phyloP scores from a whole-genome alignment of 108 stramenopile genomes.

The Cylindrotheca fusiformis region DNA sequence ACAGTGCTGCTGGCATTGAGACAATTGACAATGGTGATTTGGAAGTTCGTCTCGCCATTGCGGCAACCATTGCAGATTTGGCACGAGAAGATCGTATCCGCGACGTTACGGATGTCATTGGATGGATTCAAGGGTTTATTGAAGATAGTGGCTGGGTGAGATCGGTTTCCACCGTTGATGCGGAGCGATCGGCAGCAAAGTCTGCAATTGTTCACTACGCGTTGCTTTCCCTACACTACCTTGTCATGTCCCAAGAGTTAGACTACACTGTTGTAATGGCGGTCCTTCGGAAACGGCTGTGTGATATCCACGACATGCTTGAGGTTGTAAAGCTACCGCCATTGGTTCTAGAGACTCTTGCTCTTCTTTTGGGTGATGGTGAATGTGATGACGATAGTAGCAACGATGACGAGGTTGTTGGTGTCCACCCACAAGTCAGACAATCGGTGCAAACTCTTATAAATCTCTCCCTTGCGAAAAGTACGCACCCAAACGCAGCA shows the following conservation, averaged over 20 bases:
- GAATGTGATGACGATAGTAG: constrained; percentile 39
- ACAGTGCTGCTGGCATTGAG: not conserved
- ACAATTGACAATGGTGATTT: constrained; percentile 23
- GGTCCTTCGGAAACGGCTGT: constrained; percentile 65
- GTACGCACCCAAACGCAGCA: constrained; percentile 19
- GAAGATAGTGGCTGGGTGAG: constrained; percentile 48
- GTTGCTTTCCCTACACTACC: constrained; percentile 46
- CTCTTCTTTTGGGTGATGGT: constrained; percentile 61
- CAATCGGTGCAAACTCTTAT: constrained; percentile 52
- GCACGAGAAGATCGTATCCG: constrained; percentile 63
- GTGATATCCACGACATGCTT: constrained; percentile 32
- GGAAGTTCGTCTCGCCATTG: constrained; percentile 59
- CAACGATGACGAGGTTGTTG: constrained; percentile 24
- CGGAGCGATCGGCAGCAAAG: constrained; percentile 5
- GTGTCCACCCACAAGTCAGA: constrained; percentile 34
- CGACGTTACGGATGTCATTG: constrained; percentile 62
- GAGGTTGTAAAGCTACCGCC: constrained; percentile 33
- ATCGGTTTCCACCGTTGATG: constrained; percentile 38
- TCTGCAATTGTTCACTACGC: constrained; percentile 47
- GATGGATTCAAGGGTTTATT: constrained; percentile 63
- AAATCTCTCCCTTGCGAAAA: constrained; percentile 27
- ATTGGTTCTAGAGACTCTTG: constrained; percentile 53
- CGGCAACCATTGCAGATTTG: constrained; percentile 63
- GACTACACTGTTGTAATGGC: constrained; percentile 71
- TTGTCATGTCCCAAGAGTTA: constrained; percentile 60